Conservation (phyloP, 2,329 filamentous ascomycete genomes). For the Aspergillus fijiensis region DNA sequence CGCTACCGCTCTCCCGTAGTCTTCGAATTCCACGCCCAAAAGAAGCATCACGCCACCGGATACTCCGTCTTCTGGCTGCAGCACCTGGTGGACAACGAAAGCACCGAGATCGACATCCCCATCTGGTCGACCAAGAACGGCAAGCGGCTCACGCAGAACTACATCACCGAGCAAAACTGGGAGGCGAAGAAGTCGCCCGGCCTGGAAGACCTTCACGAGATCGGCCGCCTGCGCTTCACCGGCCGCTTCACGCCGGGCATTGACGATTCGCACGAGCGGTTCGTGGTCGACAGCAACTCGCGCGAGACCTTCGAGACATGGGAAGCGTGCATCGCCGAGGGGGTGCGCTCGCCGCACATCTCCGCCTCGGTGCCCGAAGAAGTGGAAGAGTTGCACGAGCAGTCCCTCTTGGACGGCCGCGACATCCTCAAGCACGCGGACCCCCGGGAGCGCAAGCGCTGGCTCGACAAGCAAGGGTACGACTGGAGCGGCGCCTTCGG, state of each 20-base stretch:
- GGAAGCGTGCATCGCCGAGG: conserved; percentile 88
- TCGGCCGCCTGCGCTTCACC: conserved; percentile 78
- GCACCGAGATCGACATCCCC: conserved; percentile 76
- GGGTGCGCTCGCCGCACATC: conserved; percentile 72
- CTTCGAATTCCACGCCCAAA: conserved; percentile 74
- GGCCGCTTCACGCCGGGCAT: conserved; percentile 86
- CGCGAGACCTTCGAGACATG: conserved; percentile 93
- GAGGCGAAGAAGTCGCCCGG: conserved; percentile 63
- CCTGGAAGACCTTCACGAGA: conserved; percentile 70
- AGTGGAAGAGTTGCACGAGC: conserved; percentile 75
- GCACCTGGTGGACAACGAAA: conserved; percentile 77
- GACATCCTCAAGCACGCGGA: conserved; percentile 74
- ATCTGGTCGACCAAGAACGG: conserved; percentile 81
- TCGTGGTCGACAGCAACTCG: conserved; percentile 81
- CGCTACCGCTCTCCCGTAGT: conserved; percentile 88
- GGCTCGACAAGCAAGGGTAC: conserved; percentile 75
- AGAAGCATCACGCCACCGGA: conserved; percentile 68
- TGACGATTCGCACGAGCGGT: conserved; percentile 78
- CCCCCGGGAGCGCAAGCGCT: conserved; percentile 66
- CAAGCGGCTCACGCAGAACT: conserved; percentile 81
- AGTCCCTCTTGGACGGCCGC: conserved; percentile 74
- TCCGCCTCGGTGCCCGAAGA: conserved; percentile 69
- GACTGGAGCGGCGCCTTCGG: conserved; percentile 90
- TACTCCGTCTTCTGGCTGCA: conserved; percentile 85
- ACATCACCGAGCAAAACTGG: conserved; percentile 78